A percentile compares a stretch with the other conserved stretches of the same genome.
Conservation (phyloP, 2,329 filamentous ascomycete genomes). For the Xylaria sp. region DNA sequence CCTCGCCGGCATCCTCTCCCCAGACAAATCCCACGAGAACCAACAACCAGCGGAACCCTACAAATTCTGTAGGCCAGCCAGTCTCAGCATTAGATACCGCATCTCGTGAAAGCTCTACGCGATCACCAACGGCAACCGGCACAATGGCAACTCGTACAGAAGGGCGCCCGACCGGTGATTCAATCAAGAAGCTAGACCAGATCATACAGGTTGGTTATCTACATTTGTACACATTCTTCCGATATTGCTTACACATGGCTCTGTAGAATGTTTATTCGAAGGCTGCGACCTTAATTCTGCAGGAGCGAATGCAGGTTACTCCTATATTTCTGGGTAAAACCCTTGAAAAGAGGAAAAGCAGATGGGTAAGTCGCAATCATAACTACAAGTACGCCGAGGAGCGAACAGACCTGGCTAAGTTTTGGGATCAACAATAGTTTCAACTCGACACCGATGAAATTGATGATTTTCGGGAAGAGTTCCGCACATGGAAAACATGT, state of each 20-base stretch:
- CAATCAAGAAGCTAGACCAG: conserved; percentile 83
- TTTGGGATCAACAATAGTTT: conserved; percentile 64
- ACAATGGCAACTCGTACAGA: conserved; percentile 52
- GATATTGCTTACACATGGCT: conserved; percentile 4
- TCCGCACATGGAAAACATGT: conserved; percentile 80
- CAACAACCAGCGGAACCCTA: conserved; percentile 74
- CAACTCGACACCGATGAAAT: conserved; percentile 94
- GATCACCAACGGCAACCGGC: conserved; percentile 47
- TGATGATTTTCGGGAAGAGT: conserved; percentile 81
- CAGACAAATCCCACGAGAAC: conserved; percentile 74
- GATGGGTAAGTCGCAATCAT: conserved; percentile 39
- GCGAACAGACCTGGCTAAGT: conserved; percentile 20
- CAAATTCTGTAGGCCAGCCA: conserved; percentile 46
- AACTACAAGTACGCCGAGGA: not conserved
- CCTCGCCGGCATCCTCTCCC: conserved; percentile 74
- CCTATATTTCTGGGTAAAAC: conserved; percentile 39
- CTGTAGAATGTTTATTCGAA: conserved; percentile 88
- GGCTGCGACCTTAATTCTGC: conserved; percentile 81
- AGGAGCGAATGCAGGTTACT: conserved; percentile 74
- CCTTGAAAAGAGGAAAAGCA: conserved; percentile 39
- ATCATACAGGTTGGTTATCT: conserved; percentile 78
- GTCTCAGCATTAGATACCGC: conserved; percentile 52
- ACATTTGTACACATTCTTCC: not conserved
- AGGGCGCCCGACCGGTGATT: conserved; percentile 65
- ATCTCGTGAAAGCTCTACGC: conserved; percentile 45